A percentile compares a stretch with the other conserved stretches of the same genome.
Conservation (phyloP, 495 filamentous ascomycete species). For the Hypoxylon trugodes region DNA sequence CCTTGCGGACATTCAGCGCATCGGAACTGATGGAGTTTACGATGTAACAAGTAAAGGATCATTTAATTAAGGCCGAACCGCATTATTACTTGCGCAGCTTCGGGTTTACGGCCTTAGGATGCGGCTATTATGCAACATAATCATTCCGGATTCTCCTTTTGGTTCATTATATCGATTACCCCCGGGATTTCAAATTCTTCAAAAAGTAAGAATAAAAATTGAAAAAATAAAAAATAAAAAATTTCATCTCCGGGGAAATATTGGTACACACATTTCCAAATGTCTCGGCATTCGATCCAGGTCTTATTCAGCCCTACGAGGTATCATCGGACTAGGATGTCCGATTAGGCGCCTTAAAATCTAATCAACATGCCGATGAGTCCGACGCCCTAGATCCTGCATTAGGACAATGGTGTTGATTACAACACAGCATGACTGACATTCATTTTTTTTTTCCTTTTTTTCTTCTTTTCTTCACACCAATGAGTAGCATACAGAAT, state of each 20-base stretch:
- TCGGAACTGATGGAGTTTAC: constrained; percentile 21
- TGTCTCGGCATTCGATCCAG: constrained; percentile 14
- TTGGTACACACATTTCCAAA: constrained; percentile 1
- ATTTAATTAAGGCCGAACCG: no score
- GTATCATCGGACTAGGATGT: neutral
- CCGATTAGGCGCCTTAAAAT: constrained; percentile 1
- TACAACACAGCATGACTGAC: no score
- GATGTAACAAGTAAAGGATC: neutral
- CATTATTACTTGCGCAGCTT: no score
- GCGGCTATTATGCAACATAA: constrained; percentile 1
- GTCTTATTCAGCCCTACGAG: constrained; percentile 32
- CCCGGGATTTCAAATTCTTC: neutral
- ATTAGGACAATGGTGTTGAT: no score
- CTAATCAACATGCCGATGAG: constrained; percentile 18
- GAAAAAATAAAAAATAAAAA: neutral
- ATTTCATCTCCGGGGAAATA: constrained; percentile 11
- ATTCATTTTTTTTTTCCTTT: no score
- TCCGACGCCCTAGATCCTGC: constrained; percentile 4
- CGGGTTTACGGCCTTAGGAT: no score
- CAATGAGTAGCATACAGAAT: constrained; percentile 7
- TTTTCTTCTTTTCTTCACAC: no score
- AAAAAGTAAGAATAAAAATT: neutral
- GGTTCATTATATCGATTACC: neutral
- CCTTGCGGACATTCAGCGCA: neutral
- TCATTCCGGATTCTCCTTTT: neutral